A percentile compares a stretch with the other conserved stretches of the same genome.
Conservation (phyloP, 2,329 filamentous ascomycete species). For the Aspergillus brunneoviolaceus region DNA sequence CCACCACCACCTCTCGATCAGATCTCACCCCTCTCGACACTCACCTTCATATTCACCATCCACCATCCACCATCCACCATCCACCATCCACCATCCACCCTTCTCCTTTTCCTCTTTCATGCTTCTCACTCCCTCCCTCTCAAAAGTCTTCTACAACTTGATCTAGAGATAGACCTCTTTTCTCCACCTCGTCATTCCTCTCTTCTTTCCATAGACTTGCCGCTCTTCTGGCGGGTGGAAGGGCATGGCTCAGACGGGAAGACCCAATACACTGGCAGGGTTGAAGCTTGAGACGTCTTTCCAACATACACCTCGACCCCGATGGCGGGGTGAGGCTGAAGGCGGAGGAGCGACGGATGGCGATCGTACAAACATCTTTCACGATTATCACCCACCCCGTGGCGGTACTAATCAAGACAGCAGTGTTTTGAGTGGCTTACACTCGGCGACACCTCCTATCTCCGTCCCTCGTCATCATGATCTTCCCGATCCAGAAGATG, state of each 20-base stretch:
- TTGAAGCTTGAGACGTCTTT: conserved; percentile 44
- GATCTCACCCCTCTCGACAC: background rate
- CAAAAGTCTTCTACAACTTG: background rate
- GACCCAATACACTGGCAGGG: conserved; percentile 31
- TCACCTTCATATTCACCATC: no score
- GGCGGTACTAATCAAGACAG: conserved; percentile 42
- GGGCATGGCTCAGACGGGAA: conserved; percentile 42
- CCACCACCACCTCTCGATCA: background rate
- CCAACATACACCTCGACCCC: conserved; percentile 24
- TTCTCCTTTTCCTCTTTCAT: conserved; percentile 4
- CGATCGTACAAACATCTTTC: conserved; percentile 37
- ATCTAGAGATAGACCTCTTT: background rate
- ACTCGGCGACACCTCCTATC: conserved; percentile 46
- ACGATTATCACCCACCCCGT: conserved; percentile 33
- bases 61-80: no score
- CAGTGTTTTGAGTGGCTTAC: conserved; percentile 40
- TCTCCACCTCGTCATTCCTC: background rate
- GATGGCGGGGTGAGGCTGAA: conserved; percentile 28
- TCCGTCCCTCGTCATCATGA: conserved; percentile 45
- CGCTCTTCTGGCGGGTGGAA: conserved; percentile 20
- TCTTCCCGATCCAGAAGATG: conserved; percentile 24
- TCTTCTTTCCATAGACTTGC: conserved; percentile 4
- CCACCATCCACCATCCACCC: no score
- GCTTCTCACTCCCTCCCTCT: background rate
- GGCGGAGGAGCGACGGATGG: conserved; percentile 27